Conservation (phyloP, 257 asterid species). For the Ilex aquifolium region DNA sequence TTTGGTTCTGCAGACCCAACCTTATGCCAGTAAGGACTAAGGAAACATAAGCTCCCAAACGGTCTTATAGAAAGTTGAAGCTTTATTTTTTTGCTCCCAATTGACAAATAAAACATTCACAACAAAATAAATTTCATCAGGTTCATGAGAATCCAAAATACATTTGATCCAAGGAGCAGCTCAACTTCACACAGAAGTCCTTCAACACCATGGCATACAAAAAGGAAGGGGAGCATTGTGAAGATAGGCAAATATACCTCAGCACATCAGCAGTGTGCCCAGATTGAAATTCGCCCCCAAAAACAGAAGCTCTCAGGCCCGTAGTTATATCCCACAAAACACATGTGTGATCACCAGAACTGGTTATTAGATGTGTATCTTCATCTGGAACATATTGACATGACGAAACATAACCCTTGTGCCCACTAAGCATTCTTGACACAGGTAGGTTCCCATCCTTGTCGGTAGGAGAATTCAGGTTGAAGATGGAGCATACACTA, state of each 20-base stretch:
- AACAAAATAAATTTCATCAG: too few species aligned
- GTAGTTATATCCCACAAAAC: conserved; percentile 97
- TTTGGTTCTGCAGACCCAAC: too few species aligned
- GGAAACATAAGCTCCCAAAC: too few species aligned
- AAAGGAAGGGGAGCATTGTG: too few species aligned
- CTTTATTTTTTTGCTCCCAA: too few species aligned
- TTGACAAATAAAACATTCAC: too few species aligned
- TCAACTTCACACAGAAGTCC: too few species aligned
- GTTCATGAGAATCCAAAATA: too few species aligned
- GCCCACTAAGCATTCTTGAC: conserved; percentile 81
- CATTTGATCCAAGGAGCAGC: too few species aligned
- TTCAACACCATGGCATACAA: too few species aligned
- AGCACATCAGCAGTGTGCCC: conserved; percentile 89
- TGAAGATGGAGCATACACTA: conserved; percentile 88
- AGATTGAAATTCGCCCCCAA: conserved; percentile 98
- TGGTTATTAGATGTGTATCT: conserved; percentile 79
- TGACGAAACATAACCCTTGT: conserved; percentile 90
- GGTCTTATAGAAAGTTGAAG: too few species aligned
- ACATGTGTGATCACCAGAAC: conserved; percentile 97
- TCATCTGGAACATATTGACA: conserved; percentile 97
- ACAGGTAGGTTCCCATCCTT: conserved; percentile 83
- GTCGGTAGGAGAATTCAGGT: conserved; percentile 79
- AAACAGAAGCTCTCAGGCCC: conserved; percentile 83
- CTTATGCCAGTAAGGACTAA: too few species aligned
- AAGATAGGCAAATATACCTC: conserved; percentile 35